A percentile compares a stretch with the other conserved stretches of the same genome.
These are phyloP conservation scores for Malus asiatica DNA, from an alignment of 306 rosid species.

Conservation along the genomic window DNA sequence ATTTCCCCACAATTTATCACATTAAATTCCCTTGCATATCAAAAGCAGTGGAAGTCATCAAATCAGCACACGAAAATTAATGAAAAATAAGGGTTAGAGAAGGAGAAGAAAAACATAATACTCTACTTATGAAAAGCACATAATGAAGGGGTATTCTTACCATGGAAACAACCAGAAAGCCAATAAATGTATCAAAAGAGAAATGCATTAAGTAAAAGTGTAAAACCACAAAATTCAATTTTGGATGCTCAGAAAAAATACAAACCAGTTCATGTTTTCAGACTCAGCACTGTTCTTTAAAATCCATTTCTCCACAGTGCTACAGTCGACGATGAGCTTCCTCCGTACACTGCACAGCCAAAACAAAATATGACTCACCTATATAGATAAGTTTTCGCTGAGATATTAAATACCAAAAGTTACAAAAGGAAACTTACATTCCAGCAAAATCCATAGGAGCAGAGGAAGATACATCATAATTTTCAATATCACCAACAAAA, in stretches of 20 bases:
- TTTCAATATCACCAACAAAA: constrained; percentile 69
- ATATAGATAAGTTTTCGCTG: background rate
- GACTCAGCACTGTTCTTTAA: constrained; percentile 93
- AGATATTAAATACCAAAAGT: background rate
- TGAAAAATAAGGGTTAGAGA: background rate
- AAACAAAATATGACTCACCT: background rate
- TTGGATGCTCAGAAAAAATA: background rate
- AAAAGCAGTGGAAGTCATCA: background rate
- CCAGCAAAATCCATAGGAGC: constrained; percentile 89
- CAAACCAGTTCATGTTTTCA: constrained; percentile 87
- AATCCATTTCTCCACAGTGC: constrained; percentile 85
- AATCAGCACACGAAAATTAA: background rate
- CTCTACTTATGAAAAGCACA: background rate
- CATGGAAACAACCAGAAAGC: background rate
- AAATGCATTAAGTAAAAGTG: background rate
- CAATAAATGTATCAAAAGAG: background rate
- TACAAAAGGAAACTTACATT: constrained; percentile 33
- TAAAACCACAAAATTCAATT: background rate
- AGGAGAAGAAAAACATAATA: background rate
- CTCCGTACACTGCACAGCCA: constrained; percentile 56
- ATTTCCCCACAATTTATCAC: no score
- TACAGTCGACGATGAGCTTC: constrained; percentile 97
- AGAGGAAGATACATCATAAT: constrained; percentile 80
- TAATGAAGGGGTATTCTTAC: background rate
- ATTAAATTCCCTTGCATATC: background rate